Evolutionary conservation across 1,284 basidiomycete species (phyloP), one percentile per base, ranked within the genome.

Genomic region (Wolfiporia cocos): DNA sequence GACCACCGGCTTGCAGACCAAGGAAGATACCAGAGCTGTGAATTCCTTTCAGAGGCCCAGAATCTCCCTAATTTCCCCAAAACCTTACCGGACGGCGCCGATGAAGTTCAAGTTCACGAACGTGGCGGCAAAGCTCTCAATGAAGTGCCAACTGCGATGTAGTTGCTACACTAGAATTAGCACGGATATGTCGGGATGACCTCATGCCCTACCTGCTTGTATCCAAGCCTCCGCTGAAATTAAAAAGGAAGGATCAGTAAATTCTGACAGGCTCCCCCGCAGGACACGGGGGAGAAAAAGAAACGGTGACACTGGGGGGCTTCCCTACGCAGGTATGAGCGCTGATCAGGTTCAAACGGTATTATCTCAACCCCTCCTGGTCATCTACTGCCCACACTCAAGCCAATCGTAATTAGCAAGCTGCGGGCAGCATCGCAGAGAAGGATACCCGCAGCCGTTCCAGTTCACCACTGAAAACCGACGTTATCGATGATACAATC

Each of bases 321-420:
- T 88, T 89, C 87, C 87, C 87, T 90, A 86, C 87, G 88, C 89
- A 89, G 86, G 86, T 88, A 73, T 90, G 77, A 87, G 79, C 84
- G 76, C 87, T 89, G 84, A 77, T 87, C 89, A 91, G 86, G 88
- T 91, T 89, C 86, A 67, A 78, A 82, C 88, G 88, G 88, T 92
- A 78, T 90, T 49, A 85, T 92, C 89, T 92, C 88, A 92, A 90
- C 68, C 84, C 75, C 65, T 63, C 66, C 53, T 53, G 48, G 46
- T 42, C 44, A 24, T 50, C 49, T 39, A 34, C 51, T 39, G 41
- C 42, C 39, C 48, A 26, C 35, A 22, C 24, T 45, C 44, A 43
- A 40, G 39, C 60, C 55, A 51, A 55, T 50, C 47, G 48, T 52
- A 44, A 42, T 46, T 54, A 40, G 47, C 51, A 51, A 54, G 43